A percentile compares a stretch with the other conserved stretches of the same genome.
Evolutionary conservation across 2,329 filamentous ascomycete species (phyloP).

Genomic region (Scolecobasidium constrictum): DNA sequence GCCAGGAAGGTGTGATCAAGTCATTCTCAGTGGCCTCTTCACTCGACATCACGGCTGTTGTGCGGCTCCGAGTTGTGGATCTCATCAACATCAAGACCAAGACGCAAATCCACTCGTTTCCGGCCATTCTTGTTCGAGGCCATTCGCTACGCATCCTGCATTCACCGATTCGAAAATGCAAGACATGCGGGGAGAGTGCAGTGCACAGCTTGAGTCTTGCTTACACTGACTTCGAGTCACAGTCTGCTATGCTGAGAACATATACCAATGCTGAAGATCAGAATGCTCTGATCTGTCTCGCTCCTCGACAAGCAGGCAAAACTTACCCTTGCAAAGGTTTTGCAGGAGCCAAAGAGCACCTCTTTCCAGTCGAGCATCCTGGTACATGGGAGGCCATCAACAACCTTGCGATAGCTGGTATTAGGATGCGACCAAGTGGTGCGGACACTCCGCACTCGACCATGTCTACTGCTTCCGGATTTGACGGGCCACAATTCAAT

Average conservation of each 20-base stretch:
- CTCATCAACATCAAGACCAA: constrained; percentile 49
- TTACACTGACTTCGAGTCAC: constrained; percentile 49
- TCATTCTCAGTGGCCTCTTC: constrained; percentile 49
- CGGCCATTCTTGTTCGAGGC: constrained; percentile 46
- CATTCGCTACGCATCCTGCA: constrained; percentile 52
- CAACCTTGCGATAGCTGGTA: constrained; percentile 51
- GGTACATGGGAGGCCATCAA: constrained; percentile 55
- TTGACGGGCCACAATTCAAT: background rate
- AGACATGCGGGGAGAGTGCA: constrained; percentile 41
- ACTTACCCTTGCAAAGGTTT: constrained; percentile 27
- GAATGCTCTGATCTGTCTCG: constrained; percentile 45
- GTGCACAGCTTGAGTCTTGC: constrained; percentile 53
- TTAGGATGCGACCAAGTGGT: constrained; percentile 29
- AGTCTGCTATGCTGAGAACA: constrained; percentile 54
- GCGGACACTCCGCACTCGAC: background rate
- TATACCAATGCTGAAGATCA: constrained; percentile 44
- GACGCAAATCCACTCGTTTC: constrained; percentile 52
- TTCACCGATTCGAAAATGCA: constrained; percentile 39
- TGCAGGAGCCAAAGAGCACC: constrained; percentile 35
- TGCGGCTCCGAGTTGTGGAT: constrained; percentile 45
- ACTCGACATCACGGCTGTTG: constrained; percentile 50
- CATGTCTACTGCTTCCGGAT: background rate
- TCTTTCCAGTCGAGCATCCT: constrained; percentile 47
- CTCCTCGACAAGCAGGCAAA: constrained; percentile 23
- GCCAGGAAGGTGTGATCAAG: constrained; percentile 32